phyloP scores from a whole-genome alignment of 2,329 filamentous ascomycete genomes.

The Aureobasidium sp. region DNA sequence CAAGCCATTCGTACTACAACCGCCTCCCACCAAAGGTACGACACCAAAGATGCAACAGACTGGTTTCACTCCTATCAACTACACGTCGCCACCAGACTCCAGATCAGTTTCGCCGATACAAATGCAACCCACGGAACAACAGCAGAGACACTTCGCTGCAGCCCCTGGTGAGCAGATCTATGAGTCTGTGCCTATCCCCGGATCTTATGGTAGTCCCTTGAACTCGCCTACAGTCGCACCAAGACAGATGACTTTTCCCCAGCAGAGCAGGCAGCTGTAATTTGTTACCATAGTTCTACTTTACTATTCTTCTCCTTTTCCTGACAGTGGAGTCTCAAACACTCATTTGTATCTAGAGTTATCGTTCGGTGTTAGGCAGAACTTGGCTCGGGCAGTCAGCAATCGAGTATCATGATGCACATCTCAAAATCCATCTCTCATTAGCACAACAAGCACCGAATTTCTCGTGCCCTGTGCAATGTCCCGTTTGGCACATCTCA shows the following conservation, averaged over 20 bases:
- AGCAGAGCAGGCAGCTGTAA: not conserved
- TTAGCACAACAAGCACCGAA: not conserved
- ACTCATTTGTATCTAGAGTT: not conserved
- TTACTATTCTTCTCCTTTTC: not conserved
- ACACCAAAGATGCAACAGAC: constrained; percentile 61
- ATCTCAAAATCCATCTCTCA: not conserved
- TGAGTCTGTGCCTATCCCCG: constrained; percentile 79
- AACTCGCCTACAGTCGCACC: constrained; percentile 10
- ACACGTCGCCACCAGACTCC: constrained; percentile 15
- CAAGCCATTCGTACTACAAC: constrained; percentile 74
- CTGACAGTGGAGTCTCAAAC: not conserved
- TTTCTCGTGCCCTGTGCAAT: not conserved
- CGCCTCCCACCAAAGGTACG: constrained; percentile 69
- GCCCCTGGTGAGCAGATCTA: constrained; percentile 78
- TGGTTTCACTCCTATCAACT: constrained; percentile 47
- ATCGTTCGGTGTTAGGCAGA: not conserved
- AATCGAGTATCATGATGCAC: not conserved
- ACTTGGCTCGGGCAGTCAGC: not conserved
- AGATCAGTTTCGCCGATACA: constrained; percentile 5
- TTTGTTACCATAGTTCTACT: not conserved
- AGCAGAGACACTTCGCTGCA: constrained; percentile 57
- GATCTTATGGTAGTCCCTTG: constrained; percentile 51
- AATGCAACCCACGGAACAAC: constrained; percentile 32
- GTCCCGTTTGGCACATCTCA: not conserved
- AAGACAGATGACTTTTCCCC: not conserved